Evolutionary conservation across 352 stramenopile species (phyloP).

Genomic region (Globisporangium mamillatum): DNA sequence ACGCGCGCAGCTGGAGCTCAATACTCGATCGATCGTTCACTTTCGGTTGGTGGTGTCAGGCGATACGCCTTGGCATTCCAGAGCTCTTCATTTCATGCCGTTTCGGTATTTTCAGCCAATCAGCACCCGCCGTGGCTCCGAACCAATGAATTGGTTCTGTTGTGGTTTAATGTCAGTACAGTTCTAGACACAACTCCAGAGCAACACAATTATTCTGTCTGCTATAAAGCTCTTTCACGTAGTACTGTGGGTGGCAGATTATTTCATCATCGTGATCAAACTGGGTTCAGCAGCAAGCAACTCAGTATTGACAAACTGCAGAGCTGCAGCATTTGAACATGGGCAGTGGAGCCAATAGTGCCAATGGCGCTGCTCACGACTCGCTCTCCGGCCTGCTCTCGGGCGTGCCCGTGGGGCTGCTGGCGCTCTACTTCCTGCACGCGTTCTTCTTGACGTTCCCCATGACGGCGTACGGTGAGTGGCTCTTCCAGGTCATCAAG

Average conservation of each 20-base stretch:
- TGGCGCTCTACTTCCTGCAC: constrained; percentile 80
- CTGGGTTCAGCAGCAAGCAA: constrained; percentile 8
- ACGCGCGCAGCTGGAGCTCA: background rate
- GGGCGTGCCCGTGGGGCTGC: constrained; percentile 46
- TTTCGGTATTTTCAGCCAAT: constrained; percentile 33
- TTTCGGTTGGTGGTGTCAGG: constrained; percentile 6
- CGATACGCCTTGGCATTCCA: background rate
- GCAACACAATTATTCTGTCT: background rate
- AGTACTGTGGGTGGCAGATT: constrained; percentile 6
- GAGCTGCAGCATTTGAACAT: background rate
- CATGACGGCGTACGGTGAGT: constrained; percentile 71
- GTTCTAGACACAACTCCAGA: background rate
- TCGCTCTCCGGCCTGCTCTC: constrained; percentile 8
- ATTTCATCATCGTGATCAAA: background rate
- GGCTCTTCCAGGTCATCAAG: constrained; percentile 74
- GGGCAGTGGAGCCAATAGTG: background rate
- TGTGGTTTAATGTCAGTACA: background rate
- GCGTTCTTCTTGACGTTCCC: constrained; percentile 75
- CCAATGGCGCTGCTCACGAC: too few species aligned
- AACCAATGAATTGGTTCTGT: constrained; percentile 4
- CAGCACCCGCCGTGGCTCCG: constrained; percentile 9
- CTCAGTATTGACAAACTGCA: constrained; percentile 3
- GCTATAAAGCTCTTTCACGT: background rate
- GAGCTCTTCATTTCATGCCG: constrained; percentile 4
- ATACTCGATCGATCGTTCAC: background rate